Base-by-base conservation (phyloP, 83 land plant genomes). In the Thuja plicata region DNA sequence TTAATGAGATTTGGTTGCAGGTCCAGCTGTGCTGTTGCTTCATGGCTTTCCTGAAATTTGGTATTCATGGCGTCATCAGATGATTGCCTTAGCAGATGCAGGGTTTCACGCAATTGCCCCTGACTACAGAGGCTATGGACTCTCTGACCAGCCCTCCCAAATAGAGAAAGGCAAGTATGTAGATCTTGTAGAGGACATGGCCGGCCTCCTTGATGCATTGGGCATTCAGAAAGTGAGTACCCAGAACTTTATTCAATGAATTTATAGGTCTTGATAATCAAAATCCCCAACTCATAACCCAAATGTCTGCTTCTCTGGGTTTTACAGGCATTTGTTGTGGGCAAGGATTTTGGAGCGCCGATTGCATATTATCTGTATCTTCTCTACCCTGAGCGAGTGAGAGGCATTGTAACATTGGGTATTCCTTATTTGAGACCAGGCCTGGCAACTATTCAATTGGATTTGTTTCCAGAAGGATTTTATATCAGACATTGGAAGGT, bases 1-100 rank as follows among this genome's bases (percentile, higher is more conserved):
- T 17, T 48, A 13, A 19, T 85, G 54, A 48, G 27, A 21, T 60
- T 54, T 16, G 27, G 70, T 78, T n/a, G 5, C 60, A 84, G 86
- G 86, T 52, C 86, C 86, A 7, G 89, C 79, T 12, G 94, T 95
- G 37, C 85, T 95, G 46, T 91, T 95, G 77, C 88, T 95, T 40
- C 97, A 95, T 76, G 97, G 97, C 0, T 95, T 95, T 48, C 96
- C 96, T 16, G 96, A 95, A 88, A 95, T 93, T 46, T 95, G 96
- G 96, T 95, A 95, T 92, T 89, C 97, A 21, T 95, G 97, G 97
- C 90, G 97, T 40, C 90, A 94, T 87, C 96, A 95, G 92, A 95
- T 95, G 93, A 70, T 92, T 2, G 94, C 94, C 54, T 88, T 92
- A 8, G 97, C 96, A 19, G 45, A 79, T 3, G 94, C 96, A 10